phyloP scores from a whole-genome alignment of 257 asterid genomes.

The Solanum acaule region DNA sequence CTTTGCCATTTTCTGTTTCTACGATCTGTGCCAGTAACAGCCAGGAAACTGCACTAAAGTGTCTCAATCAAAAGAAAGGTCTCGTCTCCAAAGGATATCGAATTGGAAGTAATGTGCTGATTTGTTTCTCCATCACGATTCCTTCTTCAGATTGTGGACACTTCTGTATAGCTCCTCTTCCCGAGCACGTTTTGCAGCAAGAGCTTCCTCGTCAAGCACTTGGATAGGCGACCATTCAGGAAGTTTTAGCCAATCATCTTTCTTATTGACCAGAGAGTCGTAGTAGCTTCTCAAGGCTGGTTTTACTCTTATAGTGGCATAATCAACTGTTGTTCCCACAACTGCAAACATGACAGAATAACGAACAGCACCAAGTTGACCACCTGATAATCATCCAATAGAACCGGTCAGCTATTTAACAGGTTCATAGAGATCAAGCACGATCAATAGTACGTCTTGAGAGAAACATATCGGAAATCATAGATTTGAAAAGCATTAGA shows the following conservation, averaged over 20 bases:
- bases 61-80: neutral
- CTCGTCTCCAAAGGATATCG: neutral
- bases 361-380: slow-evolving; percentile 73
- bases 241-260: slow-evolving; percentile 47
- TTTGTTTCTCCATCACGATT: slow-evolving; percentile 20
- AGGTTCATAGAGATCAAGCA: neutral
- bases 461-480: neutral
- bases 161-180: slow-evolving; percentile 49
- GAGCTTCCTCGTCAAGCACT: slow-evolving; percentile 81
- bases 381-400: slow-evolving; percentile 30
- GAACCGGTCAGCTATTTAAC: neutral
- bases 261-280: slow-evolving; percentile 13
- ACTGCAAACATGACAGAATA: slow-evolving; percentile 66
- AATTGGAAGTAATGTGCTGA: neutral
- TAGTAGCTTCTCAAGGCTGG: slow-evolving; percentile 35
- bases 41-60: neutral
- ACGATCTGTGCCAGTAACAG: neutral
- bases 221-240: slow-evolving; percentile 95
- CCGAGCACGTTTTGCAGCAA: slow-evolving; percentile 73
- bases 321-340: slow-evolving; percentile 78
- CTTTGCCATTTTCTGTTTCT: neutral
- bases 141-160: slow-evolving; percentile 55
- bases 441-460: neutral
- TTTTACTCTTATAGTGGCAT: slow-evolving; percentile 41
- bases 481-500: neutral